Conservation (phyloP, 768 basidiomycete genomes). For the Leccinum broughii region DNA sequence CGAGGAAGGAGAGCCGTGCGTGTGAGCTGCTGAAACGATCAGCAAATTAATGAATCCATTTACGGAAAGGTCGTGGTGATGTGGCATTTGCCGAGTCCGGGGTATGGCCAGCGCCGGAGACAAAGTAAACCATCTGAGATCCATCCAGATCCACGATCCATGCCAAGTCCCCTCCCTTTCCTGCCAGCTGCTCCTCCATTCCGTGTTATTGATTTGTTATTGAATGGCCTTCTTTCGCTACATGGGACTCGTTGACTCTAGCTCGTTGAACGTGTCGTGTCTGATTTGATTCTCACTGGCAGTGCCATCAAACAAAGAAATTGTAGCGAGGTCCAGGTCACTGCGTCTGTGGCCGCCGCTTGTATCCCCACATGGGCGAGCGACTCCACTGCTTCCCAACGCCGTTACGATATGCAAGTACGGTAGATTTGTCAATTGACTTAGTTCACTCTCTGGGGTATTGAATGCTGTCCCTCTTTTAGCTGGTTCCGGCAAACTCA, state of each 20-base stretch:
- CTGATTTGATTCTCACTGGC: neutral
- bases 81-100: slow-evolving; percentile 34
- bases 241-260: neutral
- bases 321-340: neutral
- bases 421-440: neutral
- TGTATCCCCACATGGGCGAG: slow-evolving; percentile 12
- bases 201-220: slow-evolving; percentile 3
- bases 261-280: neutral
- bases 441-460: neutral
- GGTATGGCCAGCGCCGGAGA: slow-evolving; percentile 34
- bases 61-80: slow-evolving; percentile 5
- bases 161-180: neutral
- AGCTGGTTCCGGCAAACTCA: slow-evolving; percentile 23
- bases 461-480: slow-evolving; percentile 12
- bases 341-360: slow-evolving; percentile 9
- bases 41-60: neutral
- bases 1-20: slow-evolving; percentile 1
- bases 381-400: slow-evolving; percentile 8
- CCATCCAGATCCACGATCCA: slow-evolving; percentile 20
- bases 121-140: slow-evolving; percentile 36
- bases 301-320: neutral
- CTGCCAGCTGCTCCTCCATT: neutral
- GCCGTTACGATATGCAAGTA: slow-evolving; percentile 1
- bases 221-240: neutral
- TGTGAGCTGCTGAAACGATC: slow-evolving; percentile 3